Evolutionary conservation across 2,329 filamentous ascomycete genomes (phyloP).

Genomic region (Apiospora hydei): DNA sequence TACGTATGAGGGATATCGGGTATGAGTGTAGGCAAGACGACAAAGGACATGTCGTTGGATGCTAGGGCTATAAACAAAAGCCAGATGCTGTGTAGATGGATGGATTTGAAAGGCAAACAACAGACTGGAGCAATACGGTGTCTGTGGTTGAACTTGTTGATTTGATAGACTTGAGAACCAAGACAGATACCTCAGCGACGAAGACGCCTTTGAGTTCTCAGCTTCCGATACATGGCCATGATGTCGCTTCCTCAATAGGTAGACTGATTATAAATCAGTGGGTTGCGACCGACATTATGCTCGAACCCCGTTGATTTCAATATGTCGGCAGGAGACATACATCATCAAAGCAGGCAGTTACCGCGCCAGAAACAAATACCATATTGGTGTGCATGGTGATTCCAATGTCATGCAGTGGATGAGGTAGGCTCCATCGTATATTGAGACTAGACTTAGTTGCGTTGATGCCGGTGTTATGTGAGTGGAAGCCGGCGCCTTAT

Average conservation of each 20-base stretch:
- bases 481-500: neutral
- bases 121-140: neutral
- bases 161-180: neutral
- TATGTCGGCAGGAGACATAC: neutral
- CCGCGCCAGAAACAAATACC: too few species aligned
- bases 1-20: slow-evolving; percentile 35
- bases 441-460: neutral
- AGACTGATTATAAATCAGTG: neutral
- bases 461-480: neutral
- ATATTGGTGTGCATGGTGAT: neutral
- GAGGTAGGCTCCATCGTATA: neutral
- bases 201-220: neutral
- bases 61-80: too few species aligned
- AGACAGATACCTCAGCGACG: neutral
- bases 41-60: slow-evolving; percentile 32
- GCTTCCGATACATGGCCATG: neutral
- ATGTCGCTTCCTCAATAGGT: neutral
- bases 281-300: neutral
- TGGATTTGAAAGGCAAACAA: neutral
- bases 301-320: too few species aligned
- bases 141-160: neutral
- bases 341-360: neutral
- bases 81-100: neutral
- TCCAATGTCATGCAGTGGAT: neutral
- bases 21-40: slow-evolving; percentile 35